Evolutionary conservation across 2,329 filamentous ascomycete species (phyloP).

Genomic region (Talaromyces piceae): DNA sequence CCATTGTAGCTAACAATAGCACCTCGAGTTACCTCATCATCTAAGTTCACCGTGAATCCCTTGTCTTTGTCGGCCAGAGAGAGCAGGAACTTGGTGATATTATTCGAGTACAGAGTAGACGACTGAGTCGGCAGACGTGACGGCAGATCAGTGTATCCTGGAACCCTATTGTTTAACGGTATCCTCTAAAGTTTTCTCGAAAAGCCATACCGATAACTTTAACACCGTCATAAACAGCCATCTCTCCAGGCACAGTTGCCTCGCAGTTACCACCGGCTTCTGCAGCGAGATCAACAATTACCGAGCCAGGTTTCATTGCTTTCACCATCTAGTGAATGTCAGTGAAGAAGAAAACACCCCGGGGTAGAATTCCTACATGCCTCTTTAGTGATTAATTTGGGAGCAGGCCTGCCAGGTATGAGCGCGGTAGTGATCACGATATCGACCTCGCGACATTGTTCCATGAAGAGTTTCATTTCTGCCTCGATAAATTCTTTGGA

Average conservation of each 20-base stretch:
- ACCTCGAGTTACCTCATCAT: slow-evolving; percentile 78
- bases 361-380: slow-evolving; percentile 18
- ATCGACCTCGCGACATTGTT: slow-evolving; percentile 80
- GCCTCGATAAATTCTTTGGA: slow-evolving; percentile 88
- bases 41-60: slow-evolving; percentile 70
- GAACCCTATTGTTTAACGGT: not conserved
- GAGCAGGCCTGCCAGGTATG: slow-evolving; percentile 76
- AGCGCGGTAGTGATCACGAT: slow-evolving; percentile 91
- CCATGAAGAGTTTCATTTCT: slow-evolving; percentile 86
- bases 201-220: slow-evolving; percentile 65
- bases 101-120: slow-evolving; percentile 86
- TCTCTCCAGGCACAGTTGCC: slow-evolving; percentile 65
- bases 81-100: slow-evolving; percentile 80
- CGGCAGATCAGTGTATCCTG: slow-evolving; percentile 77
- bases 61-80: slow-evolving; percentile 74
- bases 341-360: slow-evolving; percentile 1
- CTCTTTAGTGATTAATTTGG: slow-evolving; percentile 73
- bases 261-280: slow-evolving; percentile 87
- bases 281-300: slow-evolving; percentile 79
- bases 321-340: slow-evolving; percentile 55
- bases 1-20: slow-evolving; percentile 76
- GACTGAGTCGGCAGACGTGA: slow-evolving; percentile 82
- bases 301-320: slow-evolving; percentile 83
- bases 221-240: slow-evolving; percentile 66
- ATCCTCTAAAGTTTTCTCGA: not conserved